phyloP scores from a whole-genome alignment of 257 asterid species.

The Solanum boliviense region DNA sequence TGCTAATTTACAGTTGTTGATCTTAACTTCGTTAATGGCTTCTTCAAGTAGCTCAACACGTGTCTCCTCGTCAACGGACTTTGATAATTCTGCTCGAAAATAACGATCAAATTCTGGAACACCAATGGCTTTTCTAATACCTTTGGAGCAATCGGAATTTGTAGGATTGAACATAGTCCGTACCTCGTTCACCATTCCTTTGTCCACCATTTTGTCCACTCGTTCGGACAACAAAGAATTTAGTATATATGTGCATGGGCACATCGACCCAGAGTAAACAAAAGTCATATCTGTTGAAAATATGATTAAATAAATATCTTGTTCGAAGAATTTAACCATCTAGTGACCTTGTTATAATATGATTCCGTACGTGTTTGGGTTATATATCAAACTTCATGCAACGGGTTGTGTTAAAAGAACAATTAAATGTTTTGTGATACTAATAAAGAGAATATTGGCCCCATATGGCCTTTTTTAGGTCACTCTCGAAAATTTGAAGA shows the following conservation, averaged over 20 bases:
- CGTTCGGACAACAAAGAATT: background rate
- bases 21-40: background rate
- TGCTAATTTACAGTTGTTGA: background rate
- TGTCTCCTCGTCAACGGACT: background rate
- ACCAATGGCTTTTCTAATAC: background rate
- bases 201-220: conserved; percentile 8
- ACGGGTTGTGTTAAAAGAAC: background rate
- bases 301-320: background rate
- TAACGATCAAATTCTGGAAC: conserved; percentile 1
- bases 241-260: background rate
- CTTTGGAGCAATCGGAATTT: background rate
- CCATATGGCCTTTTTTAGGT: background rate
- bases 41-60: background rate
- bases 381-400: background rate
- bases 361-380: background rate
- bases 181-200: conserved; percentile 3
- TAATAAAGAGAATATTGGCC: background rate
- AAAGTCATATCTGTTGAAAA: background rate
- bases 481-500: background rate
- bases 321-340: background rate
- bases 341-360: background rate
- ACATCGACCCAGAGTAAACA: conserved; percentile 8
- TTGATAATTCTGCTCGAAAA: background rate
- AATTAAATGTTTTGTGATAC: background rate
- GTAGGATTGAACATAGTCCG: background rate